Evolutionary conservation across 2,329 filamentous ascomycete species (phyloP).

Genomic region (Pestalotiopsis sp.): DNA sequence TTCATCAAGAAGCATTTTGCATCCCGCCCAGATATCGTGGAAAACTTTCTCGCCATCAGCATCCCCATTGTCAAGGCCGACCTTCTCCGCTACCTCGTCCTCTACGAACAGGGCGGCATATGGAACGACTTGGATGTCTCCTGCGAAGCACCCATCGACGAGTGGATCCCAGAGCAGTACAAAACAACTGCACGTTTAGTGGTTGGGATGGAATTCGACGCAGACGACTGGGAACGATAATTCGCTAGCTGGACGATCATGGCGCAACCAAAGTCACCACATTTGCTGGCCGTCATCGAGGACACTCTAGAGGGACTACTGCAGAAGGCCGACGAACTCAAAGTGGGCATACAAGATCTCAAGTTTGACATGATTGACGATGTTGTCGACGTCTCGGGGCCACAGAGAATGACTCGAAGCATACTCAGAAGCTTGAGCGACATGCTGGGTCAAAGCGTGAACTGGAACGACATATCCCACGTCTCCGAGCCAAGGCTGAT

Average conservation of each 20-base stretch:
- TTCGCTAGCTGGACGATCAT: constrained; percentile 35
- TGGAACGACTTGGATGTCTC: constrained; percentile 43
- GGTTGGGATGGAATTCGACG: constrained; percentile 41
- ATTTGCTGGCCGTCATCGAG: constrained; percentile 29
- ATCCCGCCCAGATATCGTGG: constrained; percentile 38
- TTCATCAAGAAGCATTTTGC: constrained; percentile 25
- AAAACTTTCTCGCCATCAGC: constrained; percentile 33
- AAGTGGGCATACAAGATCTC: neutral
- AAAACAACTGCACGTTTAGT: constrained; percentile 32
- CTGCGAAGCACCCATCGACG: constrained; percentile 32
- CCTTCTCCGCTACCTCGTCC: constrained; percentile 43
- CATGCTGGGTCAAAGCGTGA: constrained; percentile 18
- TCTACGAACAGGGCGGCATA: constrained; percentile 41
- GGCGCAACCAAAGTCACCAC: constrained; percentile 24
- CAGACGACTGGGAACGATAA: constrained; percentile 20
- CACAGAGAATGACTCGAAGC: neutral
- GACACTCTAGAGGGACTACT: constrained; percentile 27
- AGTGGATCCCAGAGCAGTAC: constrained; percentile 39
- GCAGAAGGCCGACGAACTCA: constrained; percentile 10
- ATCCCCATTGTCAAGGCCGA: constrained; percentile 43
- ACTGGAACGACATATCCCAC: constrained; percentile 21
- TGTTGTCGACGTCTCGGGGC: neutral
- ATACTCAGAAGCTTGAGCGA: neutral
- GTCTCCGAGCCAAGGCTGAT: constrained; percentile 29
- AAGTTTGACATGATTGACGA: neutral